Percentiles rank a stretch among this genome's conserved stretches.
Evolutionary conservation across 192 early-diverging fungal species (phyloP).

Genomic region (Linnemannia elongata): DNA sequence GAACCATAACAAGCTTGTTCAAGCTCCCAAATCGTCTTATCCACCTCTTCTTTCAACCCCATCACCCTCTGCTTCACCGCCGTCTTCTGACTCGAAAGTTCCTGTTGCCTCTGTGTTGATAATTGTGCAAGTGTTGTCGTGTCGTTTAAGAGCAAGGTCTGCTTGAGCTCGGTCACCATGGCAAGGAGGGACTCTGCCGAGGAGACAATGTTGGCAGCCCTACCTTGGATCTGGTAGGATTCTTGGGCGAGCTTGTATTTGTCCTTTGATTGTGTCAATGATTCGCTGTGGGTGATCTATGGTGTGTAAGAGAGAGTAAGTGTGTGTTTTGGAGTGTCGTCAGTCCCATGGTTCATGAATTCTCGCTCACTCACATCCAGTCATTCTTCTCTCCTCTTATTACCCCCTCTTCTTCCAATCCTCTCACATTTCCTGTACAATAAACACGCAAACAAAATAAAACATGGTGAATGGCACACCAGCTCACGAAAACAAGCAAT

Average conservation of each 20-base stretch:
- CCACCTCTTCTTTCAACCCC: conserved; percentile 59
- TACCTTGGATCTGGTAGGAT: conserved; percentile 69
- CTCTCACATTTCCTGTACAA: neutral
- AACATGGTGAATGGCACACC: conserved; percentile 8
- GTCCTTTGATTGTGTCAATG: conserved; percentile 59
- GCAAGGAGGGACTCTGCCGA: conserved; percentile 65
- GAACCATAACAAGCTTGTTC: conserved; percentile 59
- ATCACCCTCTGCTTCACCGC: conserved; percentile 59
- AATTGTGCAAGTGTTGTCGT: conserved; percentile 61
- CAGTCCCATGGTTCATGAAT: neutral
- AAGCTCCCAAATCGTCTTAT: conserved; percentile 63
- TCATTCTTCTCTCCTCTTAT: neutral
- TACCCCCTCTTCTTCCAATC: too few relatives aligned
- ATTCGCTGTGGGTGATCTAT: conserved; percentile 46
- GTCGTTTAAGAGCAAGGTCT: conserved; percentile 64
- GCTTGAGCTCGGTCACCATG: conserved; percentile 66
- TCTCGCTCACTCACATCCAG: neutral
- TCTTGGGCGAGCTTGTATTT: conserved; percentile 70
- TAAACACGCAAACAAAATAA: conserved; percentile 1
- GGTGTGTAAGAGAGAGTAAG: neutral
- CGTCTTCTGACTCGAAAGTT: conserved; percentile 54
- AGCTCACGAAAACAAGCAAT: neutral
- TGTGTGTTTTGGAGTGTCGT: neutral
- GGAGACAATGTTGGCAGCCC: conserved; percentile 65
- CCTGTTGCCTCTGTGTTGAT: conserved; percentile 44